Evolutionary conservation across 2,329 filamentous ascomycete genomes (phyloP).

Genomic region (Epichloe aotearoae): DNA sequence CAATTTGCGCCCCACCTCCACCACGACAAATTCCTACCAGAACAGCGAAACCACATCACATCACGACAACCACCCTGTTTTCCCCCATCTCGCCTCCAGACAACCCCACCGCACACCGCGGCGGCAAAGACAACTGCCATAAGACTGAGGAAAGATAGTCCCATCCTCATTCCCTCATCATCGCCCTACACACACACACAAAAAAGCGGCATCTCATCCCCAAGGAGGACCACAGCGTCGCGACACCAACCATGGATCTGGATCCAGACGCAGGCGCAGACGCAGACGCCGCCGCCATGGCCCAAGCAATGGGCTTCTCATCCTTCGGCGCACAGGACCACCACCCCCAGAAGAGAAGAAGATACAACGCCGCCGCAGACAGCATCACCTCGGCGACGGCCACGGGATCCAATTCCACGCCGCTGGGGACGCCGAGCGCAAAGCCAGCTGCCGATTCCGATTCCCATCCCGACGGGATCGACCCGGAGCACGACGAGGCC

Average conservation of each 20-base stretch:
- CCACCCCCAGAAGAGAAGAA: constrained; percentile 47
- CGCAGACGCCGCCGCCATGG: constrained; percentile 34
- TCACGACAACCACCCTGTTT: background rate
- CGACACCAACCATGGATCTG: constrained; percentile 9
- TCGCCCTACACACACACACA: background rate
- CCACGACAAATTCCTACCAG: background rate
- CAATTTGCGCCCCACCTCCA: background rate
- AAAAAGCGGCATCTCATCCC: background rate
- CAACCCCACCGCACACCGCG: background rate
- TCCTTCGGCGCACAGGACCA: constrained; percentile 47
- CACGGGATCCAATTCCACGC: constrained; percentile 26
- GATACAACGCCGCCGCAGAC: constrained; percentile 45
- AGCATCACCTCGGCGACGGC: constrained; percentile 17
- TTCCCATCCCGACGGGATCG: too few species aligned
- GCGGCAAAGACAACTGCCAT: background rate
- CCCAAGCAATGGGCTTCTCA: constrained; percentile 59
- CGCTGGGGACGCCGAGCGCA: constrained; percentile 14
- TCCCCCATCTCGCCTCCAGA: background rate
- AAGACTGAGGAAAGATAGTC: background rate
- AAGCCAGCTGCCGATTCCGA: constrained; percentile 17
- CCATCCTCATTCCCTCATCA: background rate
- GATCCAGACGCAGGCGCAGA: constrained; percentile 18
- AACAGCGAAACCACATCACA: background rate
- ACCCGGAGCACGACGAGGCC: constrained; percentile 18
- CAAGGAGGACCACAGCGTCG: background rate